Percentiles rank a stretch among this genome's conserved stretches.
Evolutionary conservation across 371 early-diverging fungal genomes (phyloP).

Genomic region (Syncephalis plumigaleata): DNA sequence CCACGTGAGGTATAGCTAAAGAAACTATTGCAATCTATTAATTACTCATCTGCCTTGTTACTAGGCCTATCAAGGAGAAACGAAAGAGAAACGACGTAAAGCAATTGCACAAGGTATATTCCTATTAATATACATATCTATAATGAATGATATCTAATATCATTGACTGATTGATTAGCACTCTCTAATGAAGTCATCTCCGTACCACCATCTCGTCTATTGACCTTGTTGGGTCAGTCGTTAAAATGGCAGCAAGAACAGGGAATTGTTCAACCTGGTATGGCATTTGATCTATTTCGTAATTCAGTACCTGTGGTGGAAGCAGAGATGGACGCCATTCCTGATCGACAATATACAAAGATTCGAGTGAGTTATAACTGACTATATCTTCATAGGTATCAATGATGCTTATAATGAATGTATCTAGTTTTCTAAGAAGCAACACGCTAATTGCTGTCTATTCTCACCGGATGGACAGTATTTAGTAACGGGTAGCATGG

Average conservation of each 20-base stretch:
- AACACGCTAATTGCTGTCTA: slow-evolving; percentile 51
- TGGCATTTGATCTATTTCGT: slow-evolving; percentile 54
- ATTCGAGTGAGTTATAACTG: slow-evolving; percentile 39
- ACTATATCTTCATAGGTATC: too few relatives aligned
- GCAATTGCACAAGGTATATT: slow-evolving; percentile 52
- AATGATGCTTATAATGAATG: too few relatives aligned
- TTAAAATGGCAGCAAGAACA: slow-evolving; percentile 75
- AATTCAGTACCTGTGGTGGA: slow-evolving; percentile 36
- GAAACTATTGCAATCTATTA: neutral
- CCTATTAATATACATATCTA: too few relatives aligned
- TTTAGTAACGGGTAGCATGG: slow-evolving; percentile 74
- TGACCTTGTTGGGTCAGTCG: slow-evolving; percentile 65
- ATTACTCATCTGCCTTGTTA: neutral
- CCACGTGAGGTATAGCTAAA: slow-evolving; percentile 21
- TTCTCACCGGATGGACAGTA: slow-evolving; percentile 73
- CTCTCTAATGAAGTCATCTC: slow-evolving; percentile 50
- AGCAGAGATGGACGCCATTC: slow-evolving; percentile 51
- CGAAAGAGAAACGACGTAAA: slow-evolving; percentile 50
- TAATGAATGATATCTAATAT: too few relatives aligned
- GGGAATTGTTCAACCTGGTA: slow-evolving; percentile 45
- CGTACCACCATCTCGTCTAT: slow-evolving; percentile 58
- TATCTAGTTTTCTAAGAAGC: slow-evolving; percentile 73
- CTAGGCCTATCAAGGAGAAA: slow-evolving; percentile 22
- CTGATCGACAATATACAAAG: slow-evolving; percentile 34
- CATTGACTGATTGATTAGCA: slow-evolving; percentile 10